Percentiles rank a stretch among this genome's conserved stretches.
Evolutionary conservation across 495 filamentous ascomycete species (phyloP).

Genomic region (Penicillium lividum): DNA sequence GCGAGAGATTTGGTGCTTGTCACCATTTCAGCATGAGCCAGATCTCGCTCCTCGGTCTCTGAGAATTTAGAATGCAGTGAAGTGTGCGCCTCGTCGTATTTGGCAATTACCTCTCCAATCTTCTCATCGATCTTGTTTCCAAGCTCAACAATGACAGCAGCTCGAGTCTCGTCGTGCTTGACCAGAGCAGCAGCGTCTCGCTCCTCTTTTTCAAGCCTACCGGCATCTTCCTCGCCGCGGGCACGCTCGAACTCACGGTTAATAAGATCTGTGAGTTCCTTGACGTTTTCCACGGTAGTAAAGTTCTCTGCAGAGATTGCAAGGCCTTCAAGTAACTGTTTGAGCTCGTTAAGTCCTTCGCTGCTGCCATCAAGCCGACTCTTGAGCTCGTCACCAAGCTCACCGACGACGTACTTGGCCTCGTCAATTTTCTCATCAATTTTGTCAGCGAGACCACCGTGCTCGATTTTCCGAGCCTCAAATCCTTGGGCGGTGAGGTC

Average conservation of each 20-base stretch:
- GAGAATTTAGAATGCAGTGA: slow-evolving; percentile 68
- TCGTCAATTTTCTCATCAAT: slow-evolving; percentile 51
- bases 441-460: slow-evolving; percentile 53
- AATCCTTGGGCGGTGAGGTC: slow-evolving; percentile 76
- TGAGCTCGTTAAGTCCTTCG: slow-evolving; percentile 55
- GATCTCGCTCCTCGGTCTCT: slow-evolving; percentile 64
- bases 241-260: slow-evolving; percentile 80
- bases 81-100: slow-evolving; percentile 78
- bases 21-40: slow-evolving; percentile 66
- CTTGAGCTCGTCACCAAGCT: slow-evolving; percentile 67
- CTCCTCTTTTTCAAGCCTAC: slow-evolving; percentile 74
- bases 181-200: slow-evolving; percentile 70
- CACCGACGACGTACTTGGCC: slow-evolving; percentile 55
- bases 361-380: slow-evolving; percentile 59
- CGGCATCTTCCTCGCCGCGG: slow-evolving; percentile 64
- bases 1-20: slow-evolving; percentile 72
- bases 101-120: slow-evolving; percentile 72
- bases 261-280: slow-evolving; percentile 76
- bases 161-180: slow-evolving; percentile 63
- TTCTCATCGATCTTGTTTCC: slow-evolving; percentile 73
- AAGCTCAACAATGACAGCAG: slow-evolving; percentile 57
- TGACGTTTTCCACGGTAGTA: slow-evolving; percentile 63
- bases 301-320: slow-evolving; percentile 60
- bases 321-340: slow-evolving; percentile 62
- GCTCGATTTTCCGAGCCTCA: slow-evolving; percentile 71